phyloP scores from a whole-genome alignment of 202 grass and related monocot genomes.

The Dendrocalamus latiflorus region DNA sequence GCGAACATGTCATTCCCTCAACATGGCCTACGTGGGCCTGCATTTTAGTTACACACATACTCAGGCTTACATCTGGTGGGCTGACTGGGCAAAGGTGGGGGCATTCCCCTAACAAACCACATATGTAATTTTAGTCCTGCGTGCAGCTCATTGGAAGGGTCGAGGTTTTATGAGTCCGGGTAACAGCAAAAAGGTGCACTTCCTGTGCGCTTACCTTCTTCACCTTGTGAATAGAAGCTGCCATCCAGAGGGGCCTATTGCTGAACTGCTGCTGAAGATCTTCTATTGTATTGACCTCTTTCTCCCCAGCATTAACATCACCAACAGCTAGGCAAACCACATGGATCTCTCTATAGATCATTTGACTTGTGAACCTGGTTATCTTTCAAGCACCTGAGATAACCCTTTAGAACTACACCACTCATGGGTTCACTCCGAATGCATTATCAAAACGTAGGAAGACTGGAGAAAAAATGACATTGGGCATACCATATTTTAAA shows the following conservation, averaged over 20 bases:
- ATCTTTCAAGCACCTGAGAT: slow-evolving; percentile 22
- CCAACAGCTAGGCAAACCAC: slow-evolving; percentile 60
- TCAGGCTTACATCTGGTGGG: too few relatives aligned
- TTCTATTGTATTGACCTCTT: slow-evolving; percentile 45
- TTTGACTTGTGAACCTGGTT: slow-evolving; percentile 19
- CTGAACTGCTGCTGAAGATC: slow-evolving; percentile 54
- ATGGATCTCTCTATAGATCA: slow-evolving; percentile 20
- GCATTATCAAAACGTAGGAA: slow-evolving; percentile 14
- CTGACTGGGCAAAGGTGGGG: too few relatives aligned
- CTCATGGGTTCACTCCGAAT: neutral
- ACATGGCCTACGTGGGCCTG: too few relatives aligned
- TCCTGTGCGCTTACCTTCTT: slow-evolving; percentile 40
- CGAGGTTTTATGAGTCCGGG: neutral
- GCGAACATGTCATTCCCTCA: too few relatives aligned
- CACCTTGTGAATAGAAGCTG: slow-evolving; percentile 82
- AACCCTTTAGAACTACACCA: neutral
- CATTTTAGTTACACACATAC: too few relatives aligned
- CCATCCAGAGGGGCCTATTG: slow-evolving; percentile 68
- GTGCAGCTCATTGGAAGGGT: slow-evolving; percentile 5
- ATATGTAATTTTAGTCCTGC: neutral
- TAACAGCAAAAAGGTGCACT: neutral
- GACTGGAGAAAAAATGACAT: neutral
- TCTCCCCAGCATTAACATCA: slow-evolving; percentile 42
- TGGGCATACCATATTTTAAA: slow-evolving; percentile 73
- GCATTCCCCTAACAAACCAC: neutral